These are phyloP conservation scores for Aureobasidium sp. DNA, from an alignment of 2,329 filamentous ascomycete species.

Conservation along the genomic window DNA sequence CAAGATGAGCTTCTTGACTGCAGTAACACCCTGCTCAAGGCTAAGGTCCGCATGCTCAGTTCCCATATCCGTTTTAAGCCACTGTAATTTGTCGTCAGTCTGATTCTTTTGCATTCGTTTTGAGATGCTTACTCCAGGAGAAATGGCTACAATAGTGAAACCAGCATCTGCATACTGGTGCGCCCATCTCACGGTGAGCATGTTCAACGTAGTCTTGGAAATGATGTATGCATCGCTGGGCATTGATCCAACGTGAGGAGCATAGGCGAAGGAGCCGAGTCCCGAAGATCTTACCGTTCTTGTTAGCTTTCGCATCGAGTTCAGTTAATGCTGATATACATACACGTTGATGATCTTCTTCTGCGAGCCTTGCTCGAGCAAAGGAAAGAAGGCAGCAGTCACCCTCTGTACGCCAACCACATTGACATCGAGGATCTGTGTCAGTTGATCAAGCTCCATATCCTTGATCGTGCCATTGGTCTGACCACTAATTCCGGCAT, in stretches of 20 bases:
- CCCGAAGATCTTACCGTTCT: conserved; percentile 30
- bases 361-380: conserved; percentile 26
- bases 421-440: conserved; percentile 26
- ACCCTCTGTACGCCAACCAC: conserved; percentile 33
- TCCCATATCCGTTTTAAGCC: conserved; percentile 39
- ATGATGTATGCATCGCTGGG: conserved; percentile 34
- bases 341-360: conserved; percentile 41
- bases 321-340: not conserved
- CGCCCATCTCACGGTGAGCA: conserved; percentile 38
- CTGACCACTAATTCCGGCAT: conserved; percentile 29
- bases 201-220: conserved; percentile 40
- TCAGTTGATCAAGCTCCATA: conserved; percentile 17
- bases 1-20: conserved; percentile 37
- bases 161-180: conserved; percentile 29
- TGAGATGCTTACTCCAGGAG: conserved; percentile 34
- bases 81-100: conserved; percentile 22
- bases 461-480: conserved; percentile 11
- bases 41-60: conserved; percentile 33
- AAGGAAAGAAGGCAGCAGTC: conserved; percentile 31
- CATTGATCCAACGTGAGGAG: conserved; percentile 15
- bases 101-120: no score
- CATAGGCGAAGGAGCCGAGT: conserved; percentile 33
- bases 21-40: conserved; percentile 30
- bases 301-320: not conserved
- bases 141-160: conserved; percentile 35